phyloP scores from a whole-genome alignment of 1,284 basidiomycete genomes.

The Apiotrichum mycotoxinovorans region DNA sequence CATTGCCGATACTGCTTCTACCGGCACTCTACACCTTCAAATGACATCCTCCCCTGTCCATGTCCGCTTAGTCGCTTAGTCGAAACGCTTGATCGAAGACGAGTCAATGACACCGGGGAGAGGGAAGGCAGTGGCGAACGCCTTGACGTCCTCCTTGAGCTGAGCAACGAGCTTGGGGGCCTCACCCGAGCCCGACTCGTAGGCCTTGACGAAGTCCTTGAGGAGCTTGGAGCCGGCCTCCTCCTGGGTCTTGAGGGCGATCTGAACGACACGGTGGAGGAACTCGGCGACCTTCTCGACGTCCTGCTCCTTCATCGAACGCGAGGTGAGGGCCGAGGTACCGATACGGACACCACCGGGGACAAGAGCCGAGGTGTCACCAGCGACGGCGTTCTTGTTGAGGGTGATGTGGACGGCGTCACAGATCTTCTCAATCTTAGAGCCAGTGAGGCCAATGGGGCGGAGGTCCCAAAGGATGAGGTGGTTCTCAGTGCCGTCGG shows the following conservation, averaged over 20 bases:
- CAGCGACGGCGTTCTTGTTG: slow-evolving; percentile 61
- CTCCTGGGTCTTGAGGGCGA: slow-evolving; percentile 81
- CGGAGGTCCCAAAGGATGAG: slow-evolving; percentile 97
- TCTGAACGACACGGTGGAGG: slow-evolving; percentile 87
- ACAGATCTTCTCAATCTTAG: slow-evolving; percentile 98
- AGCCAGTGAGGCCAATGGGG: slow-evolving; percentile 90
- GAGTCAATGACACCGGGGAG: slow-evolving; percentile 80
- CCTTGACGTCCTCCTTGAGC: slow-evolving; percentile 46
- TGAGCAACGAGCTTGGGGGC: slow-evolving; percentile 56
- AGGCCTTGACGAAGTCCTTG: slow-evolving; percentile 90
- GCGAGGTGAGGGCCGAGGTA: slow-evolving; percentile 88
- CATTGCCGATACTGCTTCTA: slow-evolving; percentile 1
- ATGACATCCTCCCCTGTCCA: not conserved
- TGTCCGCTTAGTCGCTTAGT: slow-evolving; percentile 7
- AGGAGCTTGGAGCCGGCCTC: slow-evolving; percentile 92
- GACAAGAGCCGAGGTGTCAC: slow-evolving; percentile 70
- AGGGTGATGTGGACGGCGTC: slow-evolving; percentile 89
- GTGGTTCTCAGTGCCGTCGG: slow-evolving; percentile 95
- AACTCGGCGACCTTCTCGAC: slow-evolving; percentile 81
- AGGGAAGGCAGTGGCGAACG: slow-evolving; percentile 72
- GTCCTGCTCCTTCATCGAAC: slow-evolving; percentile 83
- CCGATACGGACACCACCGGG: slow-evolving; percentile 98
- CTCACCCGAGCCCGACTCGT: slow-evolving; percentile 66
- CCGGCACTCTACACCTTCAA: too few relatives aligned
- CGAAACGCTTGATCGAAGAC: slow-evolving; percentile 19